A percentile compares a stretch with the other conserved stretches of the same genome.
phyloP scores from a whole-genome alignment of 805 yeast species.

The Priceomyces castillae region DNA sequence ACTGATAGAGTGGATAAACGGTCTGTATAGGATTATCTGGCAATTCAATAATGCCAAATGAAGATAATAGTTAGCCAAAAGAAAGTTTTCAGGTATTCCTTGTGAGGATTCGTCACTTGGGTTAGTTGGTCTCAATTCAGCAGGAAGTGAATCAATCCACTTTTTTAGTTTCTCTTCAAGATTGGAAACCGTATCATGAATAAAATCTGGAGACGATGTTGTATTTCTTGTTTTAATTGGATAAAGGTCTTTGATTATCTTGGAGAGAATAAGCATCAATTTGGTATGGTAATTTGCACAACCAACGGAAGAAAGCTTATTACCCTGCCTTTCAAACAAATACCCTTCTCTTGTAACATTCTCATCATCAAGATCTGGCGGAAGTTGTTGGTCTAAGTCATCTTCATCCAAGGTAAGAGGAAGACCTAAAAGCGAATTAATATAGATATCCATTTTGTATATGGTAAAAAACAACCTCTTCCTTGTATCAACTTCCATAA shows the following conservation, averaged over 20 bases:
- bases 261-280: conserved; percentile 65
- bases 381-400: conserved; percentile 85
- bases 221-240: conserved; percentile 54
- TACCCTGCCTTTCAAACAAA: conserved; percentile 44
- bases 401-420: conserved; percentile 75
- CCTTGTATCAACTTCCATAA: conserved; percentile 77
- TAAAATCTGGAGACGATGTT: conserved; percentile 29
- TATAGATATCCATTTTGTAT: conserved; percentile 86
- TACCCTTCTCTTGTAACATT: conserved; percentile 70
- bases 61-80: conserved; percentile 71
- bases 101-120: conserved; percentile 36
- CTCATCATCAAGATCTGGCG: conserved; percentile 83
- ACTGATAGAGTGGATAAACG: conserved; percentile 80
- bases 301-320: conserved; percentile 63
- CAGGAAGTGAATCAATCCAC: conserved; percentile 73
- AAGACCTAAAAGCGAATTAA: conserved; percentile 80
- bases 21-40: conserved; percentile 78
- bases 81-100: conserved; percentile 51
- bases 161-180: conserved; percentile 65
- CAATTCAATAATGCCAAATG: conserved; percentile 73
- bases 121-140: conserved; percentile 68
- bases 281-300: conserved; percentile 85
- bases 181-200: conserved; percentile 49
- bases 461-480: conserved; percentile 87
- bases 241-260: conserved; percentile 69